Conservation (phyloP, 306 rosid species). For the Rosa lucieae region DNA sequence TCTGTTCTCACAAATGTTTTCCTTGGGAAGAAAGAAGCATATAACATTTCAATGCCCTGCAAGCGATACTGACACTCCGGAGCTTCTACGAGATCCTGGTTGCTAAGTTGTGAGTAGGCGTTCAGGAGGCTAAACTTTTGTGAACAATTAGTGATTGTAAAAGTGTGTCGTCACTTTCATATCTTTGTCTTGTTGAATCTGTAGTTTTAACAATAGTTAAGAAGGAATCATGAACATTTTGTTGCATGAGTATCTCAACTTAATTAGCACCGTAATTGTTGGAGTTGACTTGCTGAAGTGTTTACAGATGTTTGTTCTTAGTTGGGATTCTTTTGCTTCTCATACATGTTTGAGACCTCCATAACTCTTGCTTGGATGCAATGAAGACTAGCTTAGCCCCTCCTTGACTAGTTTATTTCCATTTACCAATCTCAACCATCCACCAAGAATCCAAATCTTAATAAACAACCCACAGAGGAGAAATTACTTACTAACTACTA, state of each 20-base stretch:
- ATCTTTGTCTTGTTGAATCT: not conserved
- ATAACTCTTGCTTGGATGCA: too few relatives aligned
- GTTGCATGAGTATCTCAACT: not conserved
- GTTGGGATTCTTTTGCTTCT: too few relatives aligned
- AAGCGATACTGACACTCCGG: not conserved
- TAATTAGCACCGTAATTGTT: not conserved
- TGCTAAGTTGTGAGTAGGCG: too few relatives aligned
- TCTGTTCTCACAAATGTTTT: slow-evolving; percentile 30
- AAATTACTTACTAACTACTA: too few relatives aligned
- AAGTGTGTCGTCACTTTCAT: not conserved
- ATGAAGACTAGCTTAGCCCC: too few relatives aligned
- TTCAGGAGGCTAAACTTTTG: not conserved
- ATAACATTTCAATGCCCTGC: not conserved
- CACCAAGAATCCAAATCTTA: too few relatives aligned
- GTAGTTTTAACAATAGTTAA: not conserved
- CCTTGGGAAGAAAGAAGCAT: slow-evolving; percentile 7
- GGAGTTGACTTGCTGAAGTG: not conserved
- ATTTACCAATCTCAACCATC: too few relatives aligned
- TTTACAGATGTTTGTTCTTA: too few relatives aligned
- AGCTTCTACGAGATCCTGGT: not conserved
- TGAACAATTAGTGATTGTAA: not conserved
- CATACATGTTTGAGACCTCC: too few relatives aligned
- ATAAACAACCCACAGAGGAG: too few relatives aligned
- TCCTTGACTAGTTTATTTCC: too few relatives aligned
- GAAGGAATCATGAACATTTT: not conserved